Evolutionary conservation across 768 basidiomycete species (phyloP).

Genomic region (Hemileccinum impolitum): DNA sequence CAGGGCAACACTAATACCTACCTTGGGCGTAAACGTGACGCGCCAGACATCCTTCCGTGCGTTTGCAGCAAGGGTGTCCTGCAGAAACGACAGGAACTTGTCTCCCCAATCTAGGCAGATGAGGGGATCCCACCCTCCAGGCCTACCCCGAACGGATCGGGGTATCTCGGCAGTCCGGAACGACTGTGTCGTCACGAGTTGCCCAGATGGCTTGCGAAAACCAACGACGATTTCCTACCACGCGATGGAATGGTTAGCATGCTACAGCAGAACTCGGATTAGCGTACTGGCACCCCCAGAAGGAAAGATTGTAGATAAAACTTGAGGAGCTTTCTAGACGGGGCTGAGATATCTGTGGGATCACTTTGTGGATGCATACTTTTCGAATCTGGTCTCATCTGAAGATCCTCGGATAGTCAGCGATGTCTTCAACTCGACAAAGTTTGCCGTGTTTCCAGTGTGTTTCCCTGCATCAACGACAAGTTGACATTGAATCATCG

Average conservation of each 20-base stretch:
- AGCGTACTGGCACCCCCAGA: constrained; percentile 80
- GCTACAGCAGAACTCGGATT: background rate
- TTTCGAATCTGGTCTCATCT: constrained; percentile 76
- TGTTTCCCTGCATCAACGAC: constrained; percentile 48
- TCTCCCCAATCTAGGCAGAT: constrained; percentile 76
- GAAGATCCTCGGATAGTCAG: constrained; percentile 57
- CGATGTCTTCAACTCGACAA: constrained; percentile 89
- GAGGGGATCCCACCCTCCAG: constrained; percentile 73
- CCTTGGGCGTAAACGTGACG: constrained; percentile 56
- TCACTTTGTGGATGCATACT: constrained; percentile 42
- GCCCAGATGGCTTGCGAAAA: constrained; percentile 77
- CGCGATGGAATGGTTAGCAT: constrained; percentile 3
- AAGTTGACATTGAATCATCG: background rate
- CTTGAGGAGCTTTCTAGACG: constrained; percentile 77
- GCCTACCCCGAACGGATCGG: constrained; percentile 69
- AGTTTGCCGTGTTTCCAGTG: constrained; percentile 57
- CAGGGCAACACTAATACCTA: constrained; percentile 48
- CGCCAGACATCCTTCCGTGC: constrained; percentile 58
- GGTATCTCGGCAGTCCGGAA: constrained; percentile 82
- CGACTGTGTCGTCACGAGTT: constrained; percentile 58
- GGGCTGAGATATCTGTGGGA: background rate
- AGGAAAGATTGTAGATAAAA: constrained; percentile 92
- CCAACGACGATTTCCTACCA: constrained; percentile 80
- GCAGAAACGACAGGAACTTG: constrained; percentile 55
- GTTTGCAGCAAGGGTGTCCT: constrained; percentile 29